Base-by-base conservation (phyloP, 768 basidiomycete genomes). In the Kwoniella botswanensis region DNA sequence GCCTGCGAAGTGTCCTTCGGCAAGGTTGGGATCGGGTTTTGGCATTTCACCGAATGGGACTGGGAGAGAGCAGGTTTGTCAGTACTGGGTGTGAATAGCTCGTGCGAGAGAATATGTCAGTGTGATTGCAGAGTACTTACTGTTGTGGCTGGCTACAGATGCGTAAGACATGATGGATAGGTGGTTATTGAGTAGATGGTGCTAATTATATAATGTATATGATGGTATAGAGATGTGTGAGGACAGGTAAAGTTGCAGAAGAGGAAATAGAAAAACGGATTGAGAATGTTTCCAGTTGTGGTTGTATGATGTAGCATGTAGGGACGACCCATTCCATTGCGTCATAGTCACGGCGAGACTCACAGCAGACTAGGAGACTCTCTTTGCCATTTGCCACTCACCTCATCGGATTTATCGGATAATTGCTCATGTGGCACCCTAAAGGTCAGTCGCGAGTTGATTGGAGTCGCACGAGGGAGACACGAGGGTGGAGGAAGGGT, bases 91-190 rank as follows among this genome's bases (percentile, higher is more conserved):
- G 35, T n/a, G 15, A 63, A n/a, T 52, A 21, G n/a, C 18, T 63
- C 21, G 11, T 41, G 46, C 24, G 61, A 44, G 43, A 43, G 21
- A 11, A 26, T 7, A 12, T 60, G 35, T 26, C 43, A 46, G 24
- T 54, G 42, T 22, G 52, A 29, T 50, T 24, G 42, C 44, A 42
- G 11, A 12, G 13, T 35, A 82, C 82, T 61, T 75, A 86, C 87
- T 86, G 83, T 92, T 88, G 71, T 87, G 85, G 29, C 88, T 87
- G 69, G 89, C 88, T 77, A 90, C 88, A 42, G 87, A 84, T 24
- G 91, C 91, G 88, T 91, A 92, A 67, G 90, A 91, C 90, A 91
- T 92, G 55, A 50, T 78, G 41, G 42, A 43, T 26, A 26, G 26
- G 26, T 22, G 53, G 60, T 70, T 41, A 29, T 17, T 50, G 58